Evolutionary conservation across 2,329 filamentous ascomycete genomes (phyloP).

Genomic region (Pyrenochaeta sp.): DNA sequence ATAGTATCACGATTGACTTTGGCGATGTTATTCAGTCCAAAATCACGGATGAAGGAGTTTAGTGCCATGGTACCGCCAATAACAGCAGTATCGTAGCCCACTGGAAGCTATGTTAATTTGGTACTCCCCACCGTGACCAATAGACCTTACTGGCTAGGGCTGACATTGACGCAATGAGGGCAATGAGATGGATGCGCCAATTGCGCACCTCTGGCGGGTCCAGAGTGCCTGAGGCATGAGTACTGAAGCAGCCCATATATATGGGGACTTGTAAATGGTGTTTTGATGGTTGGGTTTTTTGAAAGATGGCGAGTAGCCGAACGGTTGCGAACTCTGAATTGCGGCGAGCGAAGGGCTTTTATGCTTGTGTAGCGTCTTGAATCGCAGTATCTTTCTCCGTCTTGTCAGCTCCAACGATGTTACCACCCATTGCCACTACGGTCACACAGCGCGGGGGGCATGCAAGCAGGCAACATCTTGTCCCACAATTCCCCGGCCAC

Average conservation of each 20-base stretch:
- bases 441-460: slow-evolving; percentile 22
- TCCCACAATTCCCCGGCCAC: slow-evolving; percentile 16
- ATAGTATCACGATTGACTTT: slow-evolving; percentile 45
- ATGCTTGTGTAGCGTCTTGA: neutral
- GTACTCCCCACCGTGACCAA: neutral
- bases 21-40: slow-evolving; percentile 40
- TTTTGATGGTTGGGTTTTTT: neutral
- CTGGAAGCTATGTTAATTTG: slow-evolving; percentile 13
- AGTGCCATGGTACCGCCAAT: slow-evolving; percentile 53
- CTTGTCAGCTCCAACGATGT: slow-evolving; percentile 15
- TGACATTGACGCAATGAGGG: slow-evolving; percentile 48
- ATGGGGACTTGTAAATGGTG: neutral
- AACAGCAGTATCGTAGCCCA: slow-evolving; percentile 48
- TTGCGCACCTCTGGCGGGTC: slow-evolving; percentile 48
- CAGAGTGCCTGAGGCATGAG: slow-evolving; percentile 43
- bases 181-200: slow-evolving; percentile 46
- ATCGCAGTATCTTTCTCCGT: neutral
- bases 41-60: slow-evolving; percentile 50
- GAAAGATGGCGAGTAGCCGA: neutral
- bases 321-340: neutral
- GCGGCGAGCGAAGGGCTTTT: neutral
- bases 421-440: slow-evolving; percentile 11
- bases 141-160: slow-evolving; percentile 43
- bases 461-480: slow-evolving; percentile 18
- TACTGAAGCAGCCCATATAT: slow-evolving; percentile 40